These are phyloP conservation scores for Botrytis medusae DNA, from an alignment of 2,329 filamentous ascomycete genomes.

Conservation along the genomic window DNA sequence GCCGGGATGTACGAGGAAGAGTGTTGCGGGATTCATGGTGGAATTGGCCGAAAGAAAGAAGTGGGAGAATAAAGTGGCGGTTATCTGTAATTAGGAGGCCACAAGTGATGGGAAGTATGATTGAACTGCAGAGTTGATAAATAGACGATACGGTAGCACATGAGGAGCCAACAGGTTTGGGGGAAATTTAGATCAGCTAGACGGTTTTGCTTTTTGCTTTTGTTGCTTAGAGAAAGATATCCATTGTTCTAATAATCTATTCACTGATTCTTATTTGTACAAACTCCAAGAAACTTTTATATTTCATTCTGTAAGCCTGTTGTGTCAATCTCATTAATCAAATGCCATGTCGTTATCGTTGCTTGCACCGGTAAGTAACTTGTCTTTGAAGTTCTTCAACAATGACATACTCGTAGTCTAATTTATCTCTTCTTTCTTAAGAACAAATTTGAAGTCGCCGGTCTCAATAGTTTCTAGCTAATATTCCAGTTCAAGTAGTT, in stretches of 20 bases:
- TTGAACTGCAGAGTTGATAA: too few relatives aligned
- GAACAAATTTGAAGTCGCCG: not conserved
- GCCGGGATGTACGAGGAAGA: conserved; percentile 24
- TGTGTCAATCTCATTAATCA: too few relatives aligned
- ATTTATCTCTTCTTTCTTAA: not conserved
- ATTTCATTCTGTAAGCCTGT: not conserved
- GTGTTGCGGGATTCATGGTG: conserved; percentile 49
- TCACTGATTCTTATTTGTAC: not conserved
- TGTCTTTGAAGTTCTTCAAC: not conserved
- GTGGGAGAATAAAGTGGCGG: not conserved
- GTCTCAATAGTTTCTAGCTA: too few relatives aligned
- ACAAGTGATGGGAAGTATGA: not conserved
- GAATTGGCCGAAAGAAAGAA: conserved; percentile 28
- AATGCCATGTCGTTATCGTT: too few relatives aligned
- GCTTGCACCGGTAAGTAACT: too few relatives aligned
- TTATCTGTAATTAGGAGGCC: conserved; percentile 18
- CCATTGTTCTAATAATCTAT: conserved; percentile 7
- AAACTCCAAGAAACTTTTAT: not conserved
- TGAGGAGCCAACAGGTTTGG: not conserved
- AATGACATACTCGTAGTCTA: not conserved
- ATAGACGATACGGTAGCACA: not conserved
- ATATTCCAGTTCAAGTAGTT: too few relatives aligned
- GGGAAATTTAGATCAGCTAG: not conserved
- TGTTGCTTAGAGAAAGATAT: conserved; percentile 9
- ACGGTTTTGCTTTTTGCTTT: not conserved